Conservation (phyloP, 805 yeast species). For the Saccharomycopsis sp. region DNA sequence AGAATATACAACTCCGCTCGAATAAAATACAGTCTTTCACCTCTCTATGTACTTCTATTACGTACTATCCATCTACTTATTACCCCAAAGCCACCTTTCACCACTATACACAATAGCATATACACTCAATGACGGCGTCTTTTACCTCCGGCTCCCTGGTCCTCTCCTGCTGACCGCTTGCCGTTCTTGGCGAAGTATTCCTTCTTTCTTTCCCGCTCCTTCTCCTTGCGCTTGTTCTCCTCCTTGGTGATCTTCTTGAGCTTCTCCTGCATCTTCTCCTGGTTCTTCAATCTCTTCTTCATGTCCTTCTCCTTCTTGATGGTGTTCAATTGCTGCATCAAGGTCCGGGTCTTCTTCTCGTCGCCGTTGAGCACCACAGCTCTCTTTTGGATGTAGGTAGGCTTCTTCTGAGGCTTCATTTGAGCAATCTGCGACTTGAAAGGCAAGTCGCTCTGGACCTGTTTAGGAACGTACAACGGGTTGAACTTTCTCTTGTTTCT, state of each 20-base stretch:
- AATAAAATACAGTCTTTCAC: too few relatives aligned
- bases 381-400: slow-evolving; percentile 78
- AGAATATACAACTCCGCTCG: too few relatives aligned
- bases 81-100: too few relatives aligned
- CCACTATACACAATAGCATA: too few relatives aligned
- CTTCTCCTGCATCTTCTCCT: slow-evolving; percentile 50
- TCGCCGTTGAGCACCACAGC: slow-evolving; percentile 92
- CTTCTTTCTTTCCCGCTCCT: slow-evolving; percentile 79
- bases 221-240: slow-evolving; percentile 63
- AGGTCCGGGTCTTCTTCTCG: slow-evolving; percentile 86
- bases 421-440: slow-evolving; percentile 85
- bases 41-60: too few relatives aligned
- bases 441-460: slow-evolving; percentile 72
- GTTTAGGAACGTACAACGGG: slow-evolving; percentile 77
- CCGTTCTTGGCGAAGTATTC: slow-evolving; percentile 73
- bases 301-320: slow-evolving; percentile 77
- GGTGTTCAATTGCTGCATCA: slow-evolving; percentile 82
- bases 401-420: slow-evolving; percentile 82
- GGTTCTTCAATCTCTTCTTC: slow-evolving; percentile 62
- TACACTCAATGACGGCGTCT: neutral
- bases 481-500: slow-evolving; percentile 81
- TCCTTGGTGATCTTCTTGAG: slow-evolving; percentile 69
- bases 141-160: slow-evolving; percentile 2
- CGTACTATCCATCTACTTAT: too few relatives aligned
- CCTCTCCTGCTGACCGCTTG: slow-evolving; percentile 26